These are phyloP conservation scores for Achaetomiella virescens DNA, from an alignment of 495 filamentous ascomycete genomes.

Conservation along the genomic window DNA sequence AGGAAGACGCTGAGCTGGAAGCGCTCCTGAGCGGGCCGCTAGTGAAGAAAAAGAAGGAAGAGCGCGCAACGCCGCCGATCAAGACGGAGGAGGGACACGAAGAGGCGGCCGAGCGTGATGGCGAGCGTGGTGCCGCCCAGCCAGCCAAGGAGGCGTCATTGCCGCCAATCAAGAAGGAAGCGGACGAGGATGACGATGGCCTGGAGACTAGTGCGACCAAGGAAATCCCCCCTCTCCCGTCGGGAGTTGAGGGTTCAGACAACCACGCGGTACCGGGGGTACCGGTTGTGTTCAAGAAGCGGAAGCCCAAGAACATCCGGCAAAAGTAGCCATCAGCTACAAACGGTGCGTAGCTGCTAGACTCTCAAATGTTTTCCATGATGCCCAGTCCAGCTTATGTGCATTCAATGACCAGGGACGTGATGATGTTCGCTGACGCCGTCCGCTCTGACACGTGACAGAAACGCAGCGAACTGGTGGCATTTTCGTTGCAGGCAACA, in stretches of 20 bases:
- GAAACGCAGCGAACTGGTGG: not conserved
- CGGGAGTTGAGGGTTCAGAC: not conserved
- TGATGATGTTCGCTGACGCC: no score
- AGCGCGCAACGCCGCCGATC: conserved; percentile 23
- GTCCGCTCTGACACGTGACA: no score
- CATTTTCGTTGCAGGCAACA: no score
- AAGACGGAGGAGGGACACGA: conserved; percentile 34
- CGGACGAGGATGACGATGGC: conserved; percentile 14
- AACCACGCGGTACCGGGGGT: conserved; percentile 5
- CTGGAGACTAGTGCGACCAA: not conserved
- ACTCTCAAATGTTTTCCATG: conserved; percentile 1
- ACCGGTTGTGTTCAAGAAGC: conserved; percentile 78
- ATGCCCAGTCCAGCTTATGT: conserved; percentile 12
- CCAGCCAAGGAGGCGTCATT: conserved; percentile 20
- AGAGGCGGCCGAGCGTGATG: conserved; percentile 6
- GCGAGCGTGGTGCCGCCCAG: conserved; percentile 18
- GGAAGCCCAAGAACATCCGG: conserved; percentile 72
- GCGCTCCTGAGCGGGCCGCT: conserved; percentile 54
- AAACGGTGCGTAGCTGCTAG: not conserved
- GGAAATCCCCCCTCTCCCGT: not conserved
- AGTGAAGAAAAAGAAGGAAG: conserved; percentile 29
- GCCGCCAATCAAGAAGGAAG: conserved; percentile 15
- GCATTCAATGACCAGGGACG: not conserved
- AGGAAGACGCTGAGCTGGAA: conserved; percentile 64
- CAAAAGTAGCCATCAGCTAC: conserved; percentile 32